These are phyloP conservation scores for Taphrina confusa DNA, from an alignment of 1,139 yeast species.

Conservation along the genomic window DNA sequence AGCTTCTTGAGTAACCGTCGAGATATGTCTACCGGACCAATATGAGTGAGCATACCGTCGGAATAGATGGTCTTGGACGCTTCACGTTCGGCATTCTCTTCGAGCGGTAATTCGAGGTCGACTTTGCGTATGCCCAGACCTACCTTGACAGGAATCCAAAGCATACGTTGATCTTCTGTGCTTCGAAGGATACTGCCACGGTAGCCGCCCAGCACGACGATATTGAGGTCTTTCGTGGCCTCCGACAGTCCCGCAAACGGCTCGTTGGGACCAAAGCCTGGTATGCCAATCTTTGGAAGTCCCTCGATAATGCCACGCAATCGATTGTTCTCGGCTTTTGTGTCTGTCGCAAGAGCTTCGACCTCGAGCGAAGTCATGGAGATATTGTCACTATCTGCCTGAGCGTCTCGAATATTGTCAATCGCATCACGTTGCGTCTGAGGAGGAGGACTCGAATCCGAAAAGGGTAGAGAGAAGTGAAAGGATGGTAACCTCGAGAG, in stretches of 20 bases:
- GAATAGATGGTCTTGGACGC: constrained; percentile 58
- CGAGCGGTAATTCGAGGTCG: constrained; percentile 71
- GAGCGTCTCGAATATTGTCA: neutral
- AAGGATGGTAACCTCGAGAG: constrained; percentile 19
- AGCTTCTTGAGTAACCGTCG: constrained; percentile 50
- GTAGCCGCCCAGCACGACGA: constrained; percentile 81
- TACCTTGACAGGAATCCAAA: constrained; percentile 87
- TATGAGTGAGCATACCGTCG: constrained; percentile 74
- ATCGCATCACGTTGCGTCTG: constrained; percentile 2
- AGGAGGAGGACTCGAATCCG: constrained; percentile 4
- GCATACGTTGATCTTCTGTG: constrained; percentile 60
- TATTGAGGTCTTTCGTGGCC: constrained; percentile 58
- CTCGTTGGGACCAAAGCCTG: constrained; percentile 4
- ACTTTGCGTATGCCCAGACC: constrained; percentile 67
- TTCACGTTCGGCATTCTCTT: constrained; percentile 61
- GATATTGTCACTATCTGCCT: constrained; percentile 11
- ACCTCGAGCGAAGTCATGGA: constrained; percentile 28
- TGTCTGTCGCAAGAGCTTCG: constrained; percentile 13
- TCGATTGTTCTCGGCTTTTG: constrained; percentile 30
- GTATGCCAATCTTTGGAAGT: constrained; percentile 21
- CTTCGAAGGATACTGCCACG: constrained; percentile 82
- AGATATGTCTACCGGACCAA: constrained; percentile 86
- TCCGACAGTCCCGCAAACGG: constrained; percentile 21
- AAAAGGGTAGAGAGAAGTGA: constrained; percentile 31
- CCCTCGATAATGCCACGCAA: constrained; percentile 29